Base-by-base conservation (phyloP, 306 rosid genomes). In the Elaeagnus macrophylla region DNA sequence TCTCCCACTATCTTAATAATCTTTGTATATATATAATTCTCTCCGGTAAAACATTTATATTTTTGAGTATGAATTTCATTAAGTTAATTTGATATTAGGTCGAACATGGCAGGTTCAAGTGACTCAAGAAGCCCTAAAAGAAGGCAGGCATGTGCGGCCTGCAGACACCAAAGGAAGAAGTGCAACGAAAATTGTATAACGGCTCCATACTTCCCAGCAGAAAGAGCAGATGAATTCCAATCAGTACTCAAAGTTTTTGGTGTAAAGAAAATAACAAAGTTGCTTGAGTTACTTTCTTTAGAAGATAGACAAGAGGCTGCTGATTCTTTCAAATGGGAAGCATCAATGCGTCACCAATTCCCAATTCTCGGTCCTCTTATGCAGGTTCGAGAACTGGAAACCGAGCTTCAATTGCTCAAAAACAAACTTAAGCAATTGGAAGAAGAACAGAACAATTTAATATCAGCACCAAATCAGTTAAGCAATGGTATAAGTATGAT, bases 271-370 rank as follows among this genome's bases (percentile, higher is more conserved):
- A n/a, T 59, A 49, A 9, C 59, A 5, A 65, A 59, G 42, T 12
- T 35, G 37, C 50, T 71, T 3, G 35, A 18, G 48, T 8, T 15
- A 0, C 54, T 65, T 8, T 32, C 8, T 6, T 14, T 13, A 12
- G 20, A 48, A 3, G 40, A 20, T 0, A 40, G 62, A 42, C 25
- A 36, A 44, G 6, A 6, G 20, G 76, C 67, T 2, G 42, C 36
- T 6, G n/a, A 42, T 1, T 71, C 76, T 12, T 47, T 58, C 37
- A 18, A 20, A 54, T 71, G 76, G 71, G 76, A 71, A 54, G 76
- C 71, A 18, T 10, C 6, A 10, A 42, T 19, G 40, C 65, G 76
- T 70, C 13, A 12, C 15, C 6, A 16, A 15, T 41, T 64, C 10
- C 59, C 58, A 0, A 7, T 18, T 35, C 2, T 9, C 9, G 71